Evolutionary conservation across 75 land plant genomes (phyloP).

Genomic region (Sequoiadendron giganteum): DNA sequence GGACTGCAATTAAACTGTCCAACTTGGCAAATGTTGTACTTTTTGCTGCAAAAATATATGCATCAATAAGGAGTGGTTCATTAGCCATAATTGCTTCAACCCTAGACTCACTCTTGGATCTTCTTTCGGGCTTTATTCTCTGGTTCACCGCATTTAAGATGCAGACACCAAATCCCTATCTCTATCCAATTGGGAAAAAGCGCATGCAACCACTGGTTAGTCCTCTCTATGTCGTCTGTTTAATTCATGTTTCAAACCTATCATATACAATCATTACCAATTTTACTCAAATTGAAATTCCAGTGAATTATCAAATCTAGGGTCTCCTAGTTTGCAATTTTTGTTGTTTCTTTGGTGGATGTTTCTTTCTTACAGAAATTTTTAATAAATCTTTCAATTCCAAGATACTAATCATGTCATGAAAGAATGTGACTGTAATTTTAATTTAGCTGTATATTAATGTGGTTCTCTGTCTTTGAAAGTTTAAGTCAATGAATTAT

Average conservation of each 20-base stretch:
- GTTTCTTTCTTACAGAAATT: neutral
- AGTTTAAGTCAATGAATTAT: neutral
- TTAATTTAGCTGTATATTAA: neutral
- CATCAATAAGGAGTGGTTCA: constrained; percentile 77
- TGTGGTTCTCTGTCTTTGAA: neutral
- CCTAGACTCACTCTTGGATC: constrained; percentile 91
- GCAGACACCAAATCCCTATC: constrained; percentile 80
- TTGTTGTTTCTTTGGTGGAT: neutral
- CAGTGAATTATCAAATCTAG: neutral
- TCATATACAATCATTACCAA: neutral
- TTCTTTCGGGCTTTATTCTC: constrained; percentile 87
- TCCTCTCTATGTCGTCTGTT: neutral
- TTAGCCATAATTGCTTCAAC: constrained; percentile 98
- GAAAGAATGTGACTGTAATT: neutral
- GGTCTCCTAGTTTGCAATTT: neutral
- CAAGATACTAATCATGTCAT: neutral
- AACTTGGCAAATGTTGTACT: constrained; percentile 82
- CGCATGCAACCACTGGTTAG: constrained; percentile 95
- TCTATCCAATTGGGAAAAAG: constrained; percentile 92
- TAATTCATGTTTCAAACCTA: neutral
- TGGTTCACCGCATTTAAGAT: constrained; percentile 92
- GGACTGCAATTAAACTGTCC: constrained; percentile 72
- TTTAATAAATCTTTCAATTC: neutral
- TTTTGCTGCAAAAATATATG: constrained; percentile 83
- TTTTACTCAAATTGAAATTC: neutral